Evolutionary conservation across 1,139 yeast species (phyloP).

Genomic region (Pichia sp.): DNA sequence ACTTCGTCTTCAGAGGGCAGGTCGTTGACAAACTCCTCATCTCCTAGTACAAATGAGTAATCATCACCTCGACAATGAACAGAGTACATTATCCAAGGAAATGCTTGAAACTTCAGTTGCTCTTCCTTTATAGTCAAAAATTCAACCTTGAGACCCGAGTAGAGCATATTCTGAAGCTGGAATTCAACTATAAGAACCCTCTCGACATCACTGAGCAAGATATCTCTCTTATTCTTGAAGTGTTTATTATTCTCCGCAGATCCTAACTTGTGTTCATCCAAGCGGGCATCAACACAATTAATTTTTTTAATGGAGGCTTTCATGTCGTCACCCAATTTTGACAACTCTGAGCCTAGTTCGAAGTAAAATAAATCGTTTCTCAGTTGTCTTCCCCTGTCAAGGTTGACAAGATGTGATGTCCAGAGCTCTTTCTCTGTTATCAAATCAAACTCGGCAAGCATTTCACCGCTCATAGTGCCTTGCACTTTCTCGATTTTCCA

Average conservation of each 20-base stretch:
- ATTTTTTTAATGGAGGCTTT: not conserved
- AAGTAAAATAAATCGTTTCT: conserved; percentile 33
- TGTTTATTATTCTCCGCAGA: not conserved
- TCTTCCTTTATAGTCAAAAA: conserved; percentile 66
- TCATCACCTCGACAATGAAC: conserved; percentile 29
- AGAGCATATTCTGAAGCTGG: conserved; percentile 60
- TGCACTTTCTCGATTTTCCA: conserved; percentile 57
- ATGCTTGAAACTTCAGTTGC: conserved; percentile 61
- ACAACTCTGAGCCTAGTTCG: conserved; percentile 27
- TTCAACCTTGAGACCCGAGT: conserved; percentile 67
- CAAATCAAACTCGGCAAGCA: conserved; percentile 60
- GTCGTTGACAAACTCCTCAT: conserved; percentile 11
- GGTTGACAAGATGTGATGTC: conserved; percentile 15
- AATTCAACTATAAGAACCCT: conserved; percentile 53
- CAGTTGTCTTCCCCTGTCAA: conserved; percentile 23
- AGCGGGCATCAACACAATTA: too few relatives aligned
- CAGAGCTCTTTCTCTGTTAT: conserved; percentile 37
- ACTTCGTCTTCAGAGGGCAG: conserved; percentile 3
- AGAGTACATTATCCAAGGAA: conserved; percentile 76
- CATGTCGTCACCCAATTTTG: conserved; percentile 8
- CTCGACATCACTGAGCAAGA: conserved; percentile 20
- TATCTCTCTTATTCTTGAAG: not conserved
- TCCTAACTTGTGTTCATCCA: not conserved
- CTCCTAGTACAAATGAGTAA: conserved; percentile 20
- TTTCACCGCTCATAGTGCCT: conserved; percentile 41